Percentiles rank a stretch among this genome's conserved stretches.
These are phyloP conservation scores for Plenodomus tracheiphilus DNA, from an alignment of 2,329 filamentous ascomycete genomes.

Conservation along the genomic window DNA sequence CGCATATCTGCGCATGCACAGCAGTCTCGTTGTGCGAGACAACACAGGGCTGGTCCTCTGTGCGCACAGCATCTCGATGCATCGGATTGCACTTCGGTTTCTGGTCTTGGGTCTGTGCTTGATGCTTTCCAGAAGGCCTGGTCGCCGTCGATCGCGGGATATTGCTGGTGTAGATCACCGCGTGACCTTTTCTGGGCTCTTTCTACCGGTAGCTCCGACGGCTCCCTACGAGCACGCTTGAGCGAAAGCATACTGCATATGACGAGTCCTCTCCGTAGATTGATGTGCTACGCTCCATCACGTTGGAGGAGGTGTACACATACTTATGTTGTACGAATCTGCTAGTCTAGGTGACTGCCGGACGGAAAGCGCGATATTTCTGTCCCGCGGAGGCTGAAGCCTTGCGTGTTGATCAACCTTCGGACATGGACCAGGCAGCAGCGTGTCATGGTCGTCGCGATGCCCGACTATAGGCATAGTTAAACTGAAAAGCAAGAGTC, in stretches of 20 bases:
- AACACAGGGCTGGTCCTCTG: conserved; percentile 5
- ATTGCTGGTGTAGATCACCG: neutral
- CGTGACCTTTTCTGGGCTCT: conserved; percentile 7
- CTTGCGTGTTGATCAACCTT: too few species aligned
- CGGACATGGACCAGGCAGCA: neutral
- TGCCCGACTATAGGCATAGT: neutral
- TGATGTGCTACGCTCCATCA: neutral
- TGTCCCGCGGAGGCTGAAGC: neutral
- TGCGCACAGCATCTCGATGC: conserved; percentile 14
- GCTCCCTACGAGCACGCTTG: conserved; percentile 4
- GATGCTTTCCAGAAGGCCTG: neutral
- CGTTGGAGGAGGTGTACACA: conserved; percentile 6
- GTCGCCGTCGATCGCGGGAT: neutral
- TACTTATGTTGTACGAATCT: conserved; percentile 4
- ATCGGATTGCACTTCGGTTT: neutral
- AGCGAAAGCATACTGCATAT: conserved; percentile 1
- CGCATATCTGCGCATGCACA: conserved; percentile 15
- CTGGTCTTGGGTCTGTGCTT: neutral
- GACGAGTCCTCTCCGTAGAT: neutral
- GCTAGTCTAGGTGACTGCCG: neutral
- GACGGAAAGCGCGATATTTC: neutral
- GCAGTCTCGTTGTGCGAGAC: conserved; percentile 6
- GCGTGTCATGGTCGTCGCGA: neutral
- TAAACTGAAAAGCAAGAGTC: too few species aligned
- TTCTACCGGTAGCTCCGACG: neutral